Evolutionary conservation across 192 early-diverging fungal genomes (phyloP).

Genomic region (Gonapodya sp.): DNA sequence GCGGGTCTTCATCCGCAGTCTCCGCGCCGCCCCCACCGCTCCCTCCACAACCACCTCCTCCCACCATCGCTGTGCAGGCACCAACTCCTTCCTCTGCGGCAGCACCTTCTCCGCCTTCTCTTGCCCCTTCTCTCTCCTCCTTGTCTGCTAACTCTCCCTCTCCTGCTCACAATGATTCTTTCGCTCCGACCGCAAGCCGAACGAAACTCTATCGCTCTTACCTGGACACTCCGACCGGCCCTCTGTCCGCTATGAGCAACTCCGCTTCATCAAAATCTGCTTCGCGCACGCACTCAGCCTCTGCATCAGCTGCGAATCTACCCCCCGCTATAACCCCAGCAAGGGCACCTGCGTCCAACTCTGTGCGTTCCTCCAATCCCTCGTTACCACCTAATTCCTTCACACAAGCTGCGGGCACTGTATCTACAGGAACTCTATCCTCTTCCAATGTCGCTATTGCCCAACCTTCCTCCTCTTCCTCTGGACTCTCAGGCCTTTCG

Average conservation of each 20-base stretch:
- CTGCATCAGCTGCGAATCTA: background rate
- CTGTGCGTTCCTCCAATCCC: background rate
- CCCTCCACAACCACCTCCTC: no score
- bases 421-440: background rate
- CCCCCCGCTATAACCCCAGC: background rate
- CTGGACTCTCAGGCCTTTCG: background rate
- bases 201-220: background rate
- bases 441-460: background rate
- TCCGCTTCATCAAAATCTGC: background rate
- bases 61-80: background rate
- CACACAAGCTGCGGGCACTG: background rate
- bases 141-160: background rate
- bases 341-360: background rate
- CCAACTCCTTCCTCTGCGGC: background rate
- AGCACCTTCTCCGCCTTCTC: background rate
- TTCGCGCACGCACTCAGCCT: background rate
- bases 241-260: no score
- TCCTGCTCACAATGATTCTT: background rate
- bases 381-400: background rate
- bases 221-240: no score
- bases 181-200: background rate
- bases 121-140: background rate
- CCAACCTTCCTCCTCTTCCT: background rate
- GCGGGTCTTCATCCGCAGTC: background rate
- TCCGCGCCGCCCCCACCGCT: no score